A percentile compares a stretch with the other conserved stretches of the same genome.
phyloP scores from a whole-genome alignment of 208 protist species.

The Entamoeba dispar region DNA sequence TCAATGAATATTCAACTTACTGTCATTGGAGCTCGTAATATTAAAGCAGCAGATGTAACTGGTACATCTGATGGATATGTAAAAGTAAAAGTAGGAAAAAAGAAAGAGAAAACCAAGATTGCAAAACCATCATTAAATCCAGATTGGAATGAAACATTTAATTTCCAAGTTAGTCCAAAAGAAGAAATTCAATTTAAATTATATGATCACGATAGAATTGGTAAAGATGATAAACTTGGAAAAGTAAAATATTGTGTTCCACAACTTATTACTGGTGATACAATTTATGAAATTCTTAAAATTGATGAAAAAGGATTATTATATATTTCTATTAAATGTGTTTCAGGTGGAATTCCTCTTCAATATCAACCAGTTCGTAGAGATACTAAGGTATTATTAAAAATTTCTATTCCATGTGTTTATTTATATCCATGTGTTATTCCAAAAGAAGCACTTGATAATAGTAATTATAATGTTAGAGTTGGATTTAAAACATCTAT shows the following conservation, averaged over 20 bases:
- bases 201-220: not conserved
- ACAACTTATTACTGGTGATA: not conserved
- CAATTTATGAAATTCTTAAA: not conserved
- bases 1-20: not conserved
- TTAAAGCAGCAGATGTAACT: not conserved
- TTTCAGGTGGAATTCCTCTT: not conserved
- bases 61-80: not conserved
- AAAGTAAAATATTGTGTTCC: not conserved
- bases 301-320: not conserved
- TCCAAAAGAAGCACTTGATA: no score
- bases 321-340: not conserved
- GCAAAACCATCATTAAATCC: not conserved
- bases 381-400: no score
- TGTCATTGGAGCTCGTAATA: not conserved
- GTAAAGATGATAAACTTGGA: not conserved
- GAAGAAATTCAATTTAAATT: not conserved
- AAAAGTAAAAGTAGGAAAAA: not conserved
- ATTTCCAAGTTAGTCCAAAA: not conserved
- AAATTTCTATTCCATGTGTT: no score
- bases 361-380: no score
- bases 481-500: no score
- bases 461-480: no score
- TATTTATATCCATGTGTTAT: no score
- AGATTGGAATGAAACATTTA: not conserved
- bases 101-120: not conserved